Base-by-base conservation (phyloP, 169 alveolate species). In the Babesia bigemina region DNA sequence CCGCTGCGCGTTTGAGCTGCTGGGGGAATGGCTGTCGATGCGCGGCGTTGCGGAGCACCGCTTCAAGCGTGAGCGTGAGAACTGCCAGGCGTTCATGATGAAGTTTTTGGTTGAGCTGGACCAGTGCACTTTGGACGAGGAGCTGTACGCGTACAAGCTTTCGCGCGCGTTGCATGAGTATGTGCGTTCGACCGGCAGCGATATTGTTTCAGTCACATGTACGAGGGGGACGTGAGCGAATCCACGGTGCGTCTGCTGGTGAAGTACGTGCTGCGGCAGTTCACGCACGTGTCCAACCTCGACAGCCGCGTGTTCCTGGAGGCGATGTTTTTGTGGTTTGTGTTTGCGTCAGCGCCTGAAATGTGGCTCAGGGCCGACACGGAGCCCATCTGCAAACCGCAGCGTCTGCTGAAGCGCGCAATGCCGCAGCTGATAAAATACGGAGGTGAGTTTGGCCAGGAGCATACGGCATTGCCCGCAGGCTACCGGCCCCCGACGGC, bases 11-110 rank as follows among this genome's bases (percentile, higher is more conserved):
- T 85, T 82, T 77, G 67, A 88, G 29, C 61, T 89, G 63, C 67
- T 89, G 22, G 86, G 73, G 60, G 86, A 82, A 67, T 89, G 94
- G 94, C 66, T 89, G 77, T 81, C 86, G 33, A 74, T n/a, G 22
- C 42, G 71, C 19, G 56, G 26, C 42, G 58, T 66, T 55, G 82
- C 88, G 39, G 88, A 81, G 53, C 69, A 65, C 50, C 72, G 70
- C 13, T 81, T 81, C 62, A 81, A 47, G 44, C 26, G 58, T 26
- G 85, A 81, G 44, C 70, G 47, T 4, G 70, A 72, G 10, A 72
- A 81, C 70, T 69, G 84, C 56, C 88, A 63, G 72, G 45, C 58
- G 53, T 74, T 67, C 73, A 81, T 81, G 88, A 45, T 81, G 66
- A 81, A 81, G 62, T 81, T 81, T 57, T 21, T 81, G 59, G 73